Conservation (phyloP, 176 grass and related monocot genomes). For the Sorghum bicolor region DNA sequence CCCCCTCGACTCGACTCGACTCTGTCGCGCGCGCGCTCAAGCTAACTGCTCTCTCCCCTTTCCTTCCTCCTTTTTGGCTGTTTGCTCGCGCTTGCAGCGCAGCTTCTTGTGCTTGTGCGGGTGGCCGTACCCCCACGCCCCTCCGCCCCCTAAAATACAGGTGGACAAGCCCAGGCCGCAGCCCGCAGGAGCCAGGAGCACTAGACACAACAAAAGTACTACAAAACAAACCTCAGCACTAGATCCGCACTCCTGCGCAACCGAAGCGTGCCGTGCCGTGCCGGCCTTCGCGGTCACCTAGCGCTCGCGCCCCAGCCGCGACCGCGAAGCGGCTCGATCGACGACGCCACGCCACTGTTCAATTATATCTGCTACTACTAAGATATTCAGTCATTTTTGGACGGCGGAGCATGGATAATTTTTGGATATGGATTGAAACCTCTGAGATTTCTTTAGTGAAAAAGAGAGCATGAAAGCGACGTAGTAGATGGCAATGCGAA, state of each 20-base stretch:
- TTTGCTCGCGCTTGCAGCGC: neutral
- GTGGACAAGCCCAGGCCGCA: neutral
- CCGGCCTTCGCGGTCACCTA: neutral
- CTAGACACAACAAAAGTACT: too few species aligned
- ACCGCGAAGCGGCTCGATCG: neutral
- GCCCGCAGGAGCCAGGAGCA: too few species aligned
- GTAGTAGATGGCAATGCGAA: neutral
- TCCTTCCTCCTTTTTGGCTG: neutral
- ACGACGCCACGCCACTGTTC: neutral
- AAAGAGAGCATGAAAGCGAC: neutral
- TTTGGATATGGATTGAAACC: too few species aligned
- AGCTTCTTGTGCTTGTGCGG: neutral
- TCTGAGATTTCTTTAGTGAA: neutral
- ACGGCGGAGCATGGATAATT: neutral
- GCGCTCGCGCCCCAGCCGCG: neutral
- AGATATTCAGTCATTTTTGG: neutral
- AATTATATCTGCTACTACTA: neutral
- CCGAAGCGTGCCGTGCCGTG: neutral
- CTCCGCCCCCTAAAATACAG: neutral
- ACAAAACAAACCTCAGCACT: too few species aligned
- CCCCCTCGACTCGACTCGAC: neutral
- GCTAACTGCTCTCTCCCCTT: neutral
- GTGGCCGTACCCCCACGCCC: neutral
- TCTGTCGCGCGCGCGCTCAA: neutral
- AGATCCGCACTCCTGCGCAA: conserved; percentile 14